Base-by-base conservation (phyloP, 2,329 filamentous ascomycete genomes). In the Leptographium wingfieldii region DNA sequence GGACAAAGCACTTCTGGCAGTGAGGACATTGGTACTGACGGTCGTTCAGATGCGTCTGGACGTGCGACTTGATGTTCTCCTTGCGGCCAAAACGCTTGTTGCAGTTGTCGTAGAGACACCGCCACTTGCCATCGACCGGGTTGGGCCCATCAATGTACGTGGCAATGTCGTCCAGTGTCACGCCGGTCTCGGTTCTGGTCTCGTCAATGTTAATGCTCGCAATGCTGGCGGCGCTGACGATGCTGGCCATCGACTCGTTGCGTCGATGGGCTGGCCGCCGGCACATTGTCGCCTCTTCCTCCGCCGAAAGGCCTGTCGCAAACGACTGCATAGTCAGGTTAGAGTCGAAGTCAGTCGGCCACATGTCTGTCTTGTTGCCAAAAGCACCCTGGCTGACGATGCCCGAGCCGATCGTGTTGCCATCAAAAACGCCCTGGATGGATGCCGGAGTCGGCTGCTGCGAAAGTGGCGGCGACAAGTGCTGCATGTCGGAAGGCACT, bases 21-120 rank as follows among this genome's bases (percentile, higher is more conserved):
- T 88, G 86, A 54, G 92, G 91, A 74, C 94, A 99, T 72, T 90
- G 87, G 75, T 90, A 99, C 71, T 96, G 94, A 55, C 94, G 83
- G 72, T 99, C 94, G 68, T 95, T 94, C 64, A 99, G 85, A 73
- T 99, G 94, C 3, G 94, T 99, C 74, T 99, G 94, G 16, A 99
- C 90, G 71, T 99, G 94, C 0, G 92, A 95, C 71, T 96, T 95
- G 77, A 97, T 96, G 74, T 99, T 97, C 73, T 99, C 94, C 72
- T 96, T 95, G 66, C 94, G 84, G n/a, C 92, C 92, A 70, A 99
- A 97, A 58, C 85, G 83, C 73, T 96, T 95, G 66, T 85, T 82
- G 73, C 94, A 99, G 33, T 85, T 85, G 10, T 73, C 79, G 60
- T 76, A 92, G n/a, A 83, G 73, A 69, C 88, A 94, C 7, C 85